These are phyloP conservation scores for Lepraria neglecta DNA, from an alignment of 495 filamentous ascomycete species.

Conservation along the genomic window DNA sequence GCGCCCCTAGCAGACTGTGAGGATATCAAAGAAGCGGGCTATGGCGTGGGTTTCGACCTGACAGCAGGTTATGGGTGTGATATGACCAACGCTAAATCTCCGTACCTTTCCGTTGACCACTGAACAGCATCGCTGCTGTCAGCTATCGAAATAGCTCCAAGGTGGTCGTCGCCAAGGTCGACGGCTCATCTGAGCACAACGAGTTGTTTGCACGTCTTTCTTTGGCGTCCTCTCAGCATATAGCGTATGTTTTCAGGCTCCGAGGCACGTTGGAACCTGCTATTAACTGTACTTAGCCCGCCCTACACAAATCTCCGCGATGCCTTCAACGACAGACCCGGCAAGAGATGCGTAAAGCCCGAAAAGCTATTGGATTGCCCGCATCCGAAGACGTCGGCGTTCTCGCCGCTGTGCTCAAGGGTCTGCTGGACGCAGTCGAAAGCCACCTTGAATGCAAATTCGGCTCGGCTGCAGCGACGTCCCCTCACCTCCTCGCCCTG, in stretches of 20 bases:
- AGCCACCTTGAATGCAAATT: not conserved
- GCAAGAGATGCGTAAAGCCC: constrained; percentile 6
- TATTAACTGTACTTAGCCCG: constrained; percentile 8
- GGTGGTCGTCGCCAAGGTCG: constrained; percentile 10
- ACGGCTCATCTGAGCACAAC: constrained; percentile 8
- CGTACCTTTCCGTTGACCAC: not conserved
- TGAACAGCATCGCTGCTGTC: constrained; percentile 15
- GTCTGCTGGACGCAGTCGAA: constrained; percentile 7
- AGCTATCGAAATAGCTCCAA: constrained; percentile 16
- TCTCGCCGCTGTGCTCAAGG: constrained; percentile 6
- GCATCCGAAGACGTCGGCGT: constrained; percentile 17
- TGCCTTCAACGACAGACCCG: constrained; percentile 14
- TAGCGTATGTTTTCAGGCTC: not conserved
- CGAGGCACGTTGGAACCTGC: no score
- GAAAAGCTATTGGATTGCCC: constrained; percentile 22
- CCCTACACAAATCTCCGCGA: constrained; percentile 16
- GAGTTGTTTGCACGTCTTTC: constrained; percentile 17
- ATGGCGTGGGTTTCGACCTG: constrained; percentile 20
- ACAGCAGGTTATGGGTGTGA: constrained; percentile 21
- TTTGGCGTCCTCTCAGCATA: constrained; percentile 18
- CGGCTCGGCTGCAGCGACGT: constrained; percentile 9
- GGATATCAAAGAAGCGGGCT: not conserved
- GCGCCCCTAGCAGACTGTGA: no score
- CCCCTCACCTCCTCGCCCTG: constrained; percentile 19
- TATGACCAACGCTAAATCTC: not conserved